These are phyloP conservation scores for Agaricales sp. DNA, from an alignment of 1,284 basidiomycete species.

Conservation along the genomic window DNA sequence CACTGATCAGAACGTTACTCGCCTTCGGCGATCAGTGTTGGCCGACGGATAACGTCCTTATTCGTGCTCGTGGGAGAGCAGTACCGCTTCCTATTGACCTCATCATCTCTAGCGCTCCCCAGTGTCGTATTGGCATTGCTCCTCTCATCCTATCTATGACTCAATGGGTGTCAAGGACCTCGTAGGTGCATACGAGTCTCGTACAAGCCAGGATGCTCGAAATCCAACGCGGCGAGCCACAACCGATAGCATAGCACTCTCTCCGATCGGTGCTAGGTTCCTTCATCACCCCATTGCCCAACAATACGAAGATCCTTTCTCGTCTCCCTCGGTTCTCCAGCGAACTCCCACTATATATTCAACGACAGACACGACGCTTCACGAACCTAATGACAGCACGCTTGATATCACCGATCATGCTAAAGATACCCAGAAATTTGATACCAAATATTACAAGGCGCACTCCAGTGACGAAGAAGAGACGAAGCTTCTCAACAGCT, in stretches of 20 bases:
- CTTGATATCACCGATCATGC: neutral
- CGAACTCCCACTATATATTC: neutral
- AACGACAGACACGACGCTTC: neutral
- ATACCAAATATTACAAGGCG: neutral
- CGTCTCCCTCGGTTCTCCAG: neutral
- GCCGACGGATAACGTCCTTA: too few relatives aligned
- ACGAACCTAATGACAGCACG: neutral
- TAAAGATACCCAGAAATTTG: neutral
- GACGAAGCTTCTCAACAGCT: neutral
- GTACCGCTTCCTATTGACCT: too few relatives aligned
- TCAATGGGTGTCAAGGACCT: neutral
- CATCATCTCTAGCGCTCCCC: neutral
- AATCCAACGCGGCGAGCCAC: neutral
- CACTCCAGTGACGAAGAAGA: neutral
- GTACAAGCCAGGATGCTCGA: too few relatives aligned
- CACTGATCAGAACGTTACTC: too few relatives aligned
- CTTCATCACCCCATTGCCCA: neutral
- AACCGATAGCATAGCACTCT: neutral
- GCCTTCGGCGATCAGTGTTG: too few relatives aligned
- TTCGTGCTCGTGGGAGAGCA: too few relatives aligned
- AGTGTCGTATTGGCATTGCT: neutral
- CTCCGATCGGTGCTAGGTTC: neutral
- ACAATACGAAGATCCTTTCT: too few relatives aligned
- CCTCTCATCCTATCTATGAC: neutral
- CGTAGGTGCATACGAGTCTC: neutral